Conservation (phyloP, 2,329 filamentous ascomycete species). For the Pseudonectria foliicola region DNA sequence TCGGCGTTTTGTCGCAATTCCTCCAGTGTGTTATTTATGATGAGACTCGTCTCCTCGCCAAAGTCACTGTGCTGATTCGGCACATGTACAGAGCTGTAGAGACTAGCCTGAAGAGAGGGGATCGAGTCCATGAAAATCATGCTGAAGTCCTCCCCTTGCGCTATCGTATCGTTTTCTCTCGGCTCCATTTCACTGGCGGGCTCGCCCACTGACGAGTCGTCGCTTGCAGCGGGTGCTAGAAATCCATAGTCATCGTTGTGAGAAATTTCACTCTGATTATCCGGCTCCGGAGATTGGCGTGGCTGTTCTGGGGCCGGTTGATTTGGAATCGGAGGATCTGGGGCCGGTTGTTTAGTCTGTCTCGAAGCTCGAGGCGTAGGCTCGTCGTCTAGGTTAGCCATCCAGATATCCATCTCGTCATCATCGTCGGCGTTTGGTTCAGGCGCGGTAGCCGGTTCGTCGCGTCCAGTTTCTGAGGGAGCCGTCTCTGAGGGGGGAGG, state of each 20-base stretch:
- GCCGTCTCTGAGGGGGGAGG: constrained; percentile 9
- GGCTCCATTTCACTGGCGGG: constrained; percentile 15
- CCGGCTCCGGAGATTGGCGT: neutral
- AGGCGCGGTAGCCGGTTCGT: too few relatives aligned
- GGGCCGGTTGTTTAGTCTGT: constrained; percentile 7
- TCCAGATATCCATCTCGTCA: constrained; percentile 39
- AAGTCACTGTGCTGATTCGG: constrained; percentile 34
- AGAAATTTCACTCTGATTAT: constrained; percentile 9
- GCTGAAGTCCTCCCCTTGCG: constrained; percentile 49
- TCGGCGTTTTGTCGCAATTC: constrained; percentile 33
- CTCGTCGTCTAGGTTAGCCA: constrained; percentile 34
- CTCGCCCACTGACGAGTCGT: constrained; percentile 28
- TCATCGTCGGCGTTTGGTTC: constrained; percentile 15
- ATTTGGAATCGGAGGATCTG: constrained; percentile 8
- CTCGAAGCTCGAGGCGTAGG: constrained; percentile 26
- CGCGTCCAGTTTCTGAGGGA: constrained; percentile 13
- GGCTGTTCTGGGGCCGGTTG: constrained; percentile 7
- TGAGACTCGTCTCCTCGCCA: constrained; percentile 49
- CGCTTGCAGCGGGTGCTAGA: constrained; percentile 24
- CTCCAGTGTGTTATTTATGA: constrained; percentile 49
- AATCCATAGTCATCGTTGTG: constrained; percentile 22
- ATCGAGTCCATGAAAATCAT: constrained; percentile 53
- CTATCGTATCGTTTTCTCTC: constrained; percentile 34
- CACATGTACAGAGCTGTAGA: constrained; percentile 27
- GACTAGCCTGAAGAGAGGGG: constrained; percentile 40